Base-by-base conservation (phyloP, 2,329 filamentous ascomycete genomes). In the Colletotrichum ledebouriae region DNA sequence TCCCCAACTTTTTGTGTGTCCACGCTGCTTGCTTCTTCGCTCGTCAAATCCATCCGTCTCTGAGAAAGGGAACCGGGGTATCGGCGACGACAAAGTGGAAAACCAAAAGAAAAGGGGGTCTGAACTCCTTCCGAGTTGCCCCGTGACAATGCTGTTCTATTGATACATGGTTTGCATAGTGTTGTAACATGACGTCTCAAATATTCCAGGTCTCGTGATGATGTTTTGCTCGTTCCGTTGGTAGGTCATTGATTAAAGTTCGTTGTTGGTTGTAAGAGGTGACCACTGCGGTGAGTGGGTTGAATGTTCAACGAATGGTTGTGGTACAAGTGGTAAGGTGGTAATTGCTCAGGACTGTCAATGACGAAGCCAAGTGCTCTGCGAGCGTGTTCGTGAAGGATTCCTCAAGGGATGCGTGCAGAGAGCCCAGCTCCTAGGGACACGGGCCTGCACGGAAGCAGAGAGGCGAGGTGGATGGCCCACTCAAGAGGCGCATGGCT, bases 21-120 rank as follows among this genome's bases (percentile, higher is more conserved):
- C 56, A 17, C 15, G 41, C 39, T 33, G 49, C 20, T 49, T 39
- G 44, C 20, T 47, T 39, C 17, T 61, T 57, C 59, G 64, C 64
- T 60, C 61, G 63, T 67, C 67, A 53, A 62, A 67, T 70, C 67
- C 67, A 67, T 67, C 63, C 58, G 17, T 63, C 66, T 65, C 61
- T 69, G 41, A 46, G 61, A 65, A 65, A 65, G 67, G 62, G 57
- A 67, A 69, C 63, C 63, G 67, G 67, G 67, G 67, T 70, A 70
- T 70, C 67, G 58, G 67, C 67, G 67, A 70, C 67, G 63, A 67
- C 67, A 67, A 67, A 69, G 66, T 64, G 47, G 41, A 44, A 57
- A 63, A 55, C 33, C 55, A 58, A 42, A 25, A 37, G 4, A 37
- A 37, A 13, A 25, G 2, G 33, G 20, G 44, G 44, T 15, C 33